Conservation (phyloP, 208 protist species). For the Leishmania gerbilli region DNA sequence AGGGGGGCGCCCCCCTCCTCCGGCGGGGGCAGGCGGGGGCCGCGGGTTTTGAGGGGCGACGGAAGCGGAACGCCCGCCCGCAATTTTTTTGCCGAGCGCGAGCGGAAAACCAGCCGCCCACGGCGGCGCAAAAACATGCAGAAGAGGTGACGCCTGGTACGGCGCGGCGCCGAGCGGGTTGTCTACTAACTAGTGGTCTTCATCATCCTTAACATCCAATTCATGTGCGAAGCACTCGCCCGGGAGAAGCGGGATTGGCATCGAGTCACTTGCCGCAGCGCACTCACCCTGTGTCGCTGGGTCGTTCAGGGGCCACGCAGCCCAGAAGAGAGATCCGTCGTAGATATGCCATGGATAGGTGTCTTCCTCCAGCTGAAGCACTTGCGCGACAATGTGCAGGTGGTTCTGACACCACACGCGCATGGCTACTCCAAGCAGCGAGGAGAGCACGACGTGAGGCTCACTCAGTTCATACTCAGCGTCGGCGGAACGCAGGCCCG, state of each 20-base stretch:
- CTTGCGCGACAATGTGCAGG: slow-evolving; percentile 35
- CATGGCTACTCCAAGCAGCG: slow-evolving; percentile 38
- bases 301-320: slow-evolving; percentile 27
- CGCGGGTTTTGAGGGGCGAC: no score
- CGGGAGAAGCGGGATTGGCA: slow-evolving; percentile 36
- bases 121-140: no score
- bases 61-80: no score
- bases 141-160: not conserved
- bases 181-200: not conserved
- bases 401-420: slow-evolving; percentile 30
- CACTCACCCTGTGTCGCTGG: slow-evolving; percentile 13
- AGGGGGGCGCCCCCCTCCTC: no score
- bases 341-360: slow-evolving; percentile 22
- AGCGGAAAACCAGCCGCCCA: no score
- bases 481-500: slow-evolving; percentile 25
- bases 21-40: no score
- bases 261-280: slow-evolving; percentile 19
- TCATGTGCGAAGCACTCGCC: slow-evolving; percentile 35
- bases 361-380: slow-evolving; percentile 30
- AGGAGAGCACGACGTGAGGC: slow-evolving; percentile 33
- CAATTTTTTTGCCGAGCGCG: no score
- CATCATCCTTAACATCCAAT: slow-evolving; percentile 13
- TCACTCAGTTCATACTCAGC: slow-evolving; percentile 41
- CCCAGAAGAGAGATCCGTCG: slow-evolving; percentile 34
- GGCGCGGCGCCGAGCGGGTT: not conserved